A percentile compares a stretch with the other conserved stretches of the same genome.
Evolutionary conservation across 2,329 filamentous ascomycete species (phyloP).

Genomic region (Davidsoniella australis): DNA sequence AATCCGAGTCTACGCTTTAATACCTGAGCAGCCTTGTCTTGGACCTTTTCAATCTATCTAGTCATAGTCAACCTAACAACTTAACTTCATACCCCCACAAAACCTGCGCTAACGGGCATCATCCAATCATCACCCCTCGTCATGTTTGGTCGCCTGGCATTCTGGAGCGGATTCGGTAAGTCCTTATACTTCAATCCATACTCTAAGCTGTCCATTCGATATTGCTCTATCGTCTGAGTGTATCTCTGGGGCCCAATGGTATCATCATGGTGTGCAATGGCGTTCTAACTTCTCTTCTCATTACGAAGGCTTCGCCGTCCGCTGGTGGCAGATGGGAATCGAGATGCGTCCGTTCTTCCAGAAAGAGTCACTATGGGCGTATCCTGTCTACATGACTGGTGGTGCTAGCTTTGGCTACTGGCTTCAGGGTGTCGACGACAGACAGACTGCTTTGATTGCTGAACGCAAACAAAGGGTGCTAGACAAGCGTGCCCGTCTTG

Average conservation of each 20-base stretch:
- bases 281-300: background rate
- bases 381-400: slow-evolving; percentile 71
- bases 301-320: slow-evolving; percentile 65
- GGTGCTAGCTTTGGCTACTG: slow-evolving; percentile 94
- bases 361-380: slow-evolving; percentile 70
- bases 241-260: background rate
- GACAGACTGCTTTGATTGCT: slow-evolving; percentile 58
- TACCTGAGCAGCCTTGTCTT: too few species aligned
- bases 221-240: too few species aligned
- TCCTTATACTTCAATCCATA: slow-evolving; percentile 13
- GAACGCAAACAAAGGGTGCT: slow-evolving; percentile 67
- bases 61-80: background rate
- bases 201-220: too few species aligned
- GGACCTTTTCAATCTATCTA: background rate
- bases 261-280: background rate
- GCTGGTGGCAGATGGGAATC: slow-evolving; percentile 93
- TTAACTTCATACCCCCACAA: background rate
- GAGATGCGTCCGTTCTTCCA: slow-evolving; percentile 95
- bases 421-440: slow-evolving; percentile 76
- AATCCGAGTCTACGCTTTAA: too few species aligned
- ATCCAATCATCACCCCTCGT: slow-evolving; percentile 17
- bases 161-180: slow-evolving; percentile 86
- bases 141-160: slow-evolving; percentile 52
- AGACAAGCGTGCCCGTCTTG: slow-evolving; percentile 69
- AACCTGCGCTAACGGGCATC: background rate